These are phyloP conservation scores for Colletotrichum endophyticum DNA, from an alignment of 2,329 filamentous ascomycete species.

Conservation along the genomic window DNA sequence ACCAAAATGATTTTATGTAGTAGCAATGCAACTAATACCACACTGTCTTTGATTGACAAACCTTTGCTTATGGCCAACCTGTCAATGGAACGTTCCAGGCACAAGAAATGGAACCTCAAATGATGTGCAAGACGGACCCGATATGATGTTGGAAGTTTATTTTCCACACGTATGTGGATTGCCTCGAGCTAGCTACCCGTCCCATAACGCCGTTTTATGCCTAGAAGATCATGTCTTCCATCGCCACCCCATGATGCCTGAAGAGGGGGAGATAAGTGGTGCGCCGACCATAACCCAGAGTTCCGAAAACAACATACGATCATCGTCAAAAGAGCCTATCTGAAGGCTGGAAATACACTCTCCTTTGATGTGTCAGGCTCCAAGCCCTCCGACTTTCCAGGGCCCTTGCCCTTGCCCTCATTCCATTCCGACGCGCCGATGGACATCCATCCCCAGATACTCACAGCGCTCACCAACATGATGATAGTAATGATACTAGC, in stretches of 20 bases:
- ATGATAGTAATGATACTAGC: constrained; percentile 69
- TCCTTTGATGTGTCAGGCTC: not conserved
- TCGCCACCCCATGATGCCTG: not conserved
- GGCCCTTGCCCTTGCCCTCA: not conserved
- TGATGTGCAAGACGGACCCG: not conserved
- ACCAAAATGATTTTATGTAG: not conserved
- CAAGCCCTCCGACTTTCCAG: not conserved
- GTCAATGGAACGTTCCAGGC: not conserved
- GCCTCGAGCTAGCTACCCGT: not conserved
- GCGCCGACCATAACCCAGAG: not conserved
- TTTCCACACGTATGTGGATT: rapidly evolving
- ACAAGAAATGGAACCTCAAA: not conserved
- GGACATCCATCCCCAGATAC: constrained; percentile 52
- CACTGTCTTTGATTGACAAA: not conserved
- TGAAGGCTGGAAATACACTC: not conserved
- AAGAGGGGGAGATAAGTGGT: not conserved
- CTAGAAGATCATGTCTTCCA: not conserved
- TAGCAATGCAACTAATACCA: not conserved
- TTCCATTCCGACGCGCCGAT: constrained; percentile 3
- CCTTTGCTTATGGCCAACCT: not conserved
- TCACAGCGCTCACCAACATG: constrained; percentile 58
- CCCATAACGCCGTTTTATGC: not conserved
- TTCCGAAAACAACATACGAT: not conserved
- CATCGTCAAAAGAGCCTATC: not conserved
- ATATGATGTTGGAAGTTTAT: not conserved